phyloP scores from a whole-genome alignment of 352 stramenopile genomes.

The Thraustotheca clavata region DNA sequence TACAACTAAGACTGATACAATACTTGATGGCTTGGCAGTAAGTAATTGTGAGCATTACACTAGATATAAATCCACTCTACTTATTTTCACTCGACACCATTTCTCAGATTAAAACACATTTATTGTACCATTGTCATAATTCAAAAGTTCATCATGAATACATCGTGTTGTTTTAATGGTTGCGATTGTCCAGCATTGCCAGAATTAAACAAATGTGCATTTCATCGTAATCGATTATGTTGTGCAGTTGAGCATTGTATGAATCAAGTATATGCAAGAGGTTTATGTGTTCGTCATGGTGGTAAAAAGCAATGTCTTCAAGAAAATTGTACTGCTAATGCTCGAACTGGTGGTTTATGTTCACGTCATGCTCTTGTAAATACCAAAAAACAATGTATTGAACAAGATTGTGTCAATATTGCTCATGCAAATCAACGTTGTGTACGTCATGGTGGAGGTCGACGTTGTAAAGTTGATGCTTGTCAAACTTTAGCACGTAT shows the following conservation, averaged over 20 bases:
- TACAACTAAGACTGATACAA: too few species aligned
- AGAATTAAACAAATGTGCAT: slow-evolving; percentile 3
- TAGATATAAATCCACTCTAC: too few species aligned
- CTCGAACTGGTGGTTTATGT: not conserved
- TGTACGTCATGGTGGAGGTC: slow-evolving; percentile 17
- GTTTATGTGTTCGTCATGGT: slow-evolving; percentile 8
- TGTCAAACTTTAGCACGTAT: slow-evolving; percentile 18
- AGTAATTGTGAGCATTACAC: too few species aligned
- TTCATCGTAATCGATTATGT: slow-evolving; percentile 4
- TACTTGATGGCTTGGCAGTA: too few species aligned
- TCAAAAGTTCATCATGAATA: not conserved
- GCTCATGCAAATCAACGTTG: slow-evolving; percentile 17
- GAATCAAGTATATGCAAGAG: slow-evolving; percentile 16
- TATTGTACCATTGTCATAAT: too few species aligned
- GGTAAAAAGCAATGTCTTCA: slow-evolving; percentile 13
- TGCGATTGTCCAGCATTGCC: not conserved
- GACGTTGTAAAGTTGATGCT: slow-evolving; percentile 16
- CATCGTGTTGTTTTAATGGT: slow-evolving; percentile 2
- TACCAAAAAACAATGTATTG: not conserved
- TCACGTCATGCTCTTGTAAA: not conserved
- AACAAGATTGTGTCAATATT: slow-evolving; percentile 10
- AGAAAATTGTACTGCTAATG: not conserved
- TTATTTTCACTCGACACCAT: too few species aligned
- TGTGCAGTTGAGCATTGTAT: not conserved
- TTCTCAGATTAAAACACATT: too few species aligned